Conservation (phyloP, 129 eudicot species). For the Rutidosis leptorrhynchoides region DNA sequence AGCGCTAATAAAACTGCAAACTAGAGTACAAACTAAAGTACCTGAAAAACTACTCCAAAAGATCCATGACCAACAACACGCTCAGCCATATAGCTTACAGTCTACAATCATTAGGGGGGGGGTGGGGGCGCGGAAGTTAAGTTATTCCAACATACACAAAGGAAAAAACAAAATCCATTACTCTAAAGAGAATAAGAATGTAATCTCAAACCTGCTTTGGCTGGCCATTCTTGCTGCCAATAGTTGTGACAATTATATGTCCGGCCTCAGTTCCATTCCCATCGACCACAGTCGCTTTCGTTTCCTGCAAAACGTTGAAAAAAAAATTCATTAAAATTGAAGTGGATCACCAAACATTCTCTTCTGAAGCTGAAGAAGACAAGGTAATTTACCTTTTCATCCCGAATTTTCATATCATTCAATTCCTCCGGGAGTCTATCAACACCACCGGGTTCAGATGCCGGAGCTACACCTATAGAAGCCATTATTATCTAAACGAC, state of each 20-base stretch:
- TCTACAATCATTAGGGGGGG: no score
- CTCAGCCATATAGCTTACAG: conserved; percentile 90
- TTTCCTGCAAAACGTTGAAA: conserved; percentile 52
- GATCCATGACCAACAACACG: conserved; percentile 88
- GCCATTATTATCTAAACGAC: no score
- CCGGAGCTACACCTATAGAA: conserved; percentile 49
- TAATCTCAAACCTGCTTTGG: conserved; percentile 92
- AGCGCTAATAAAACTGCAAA: no score
- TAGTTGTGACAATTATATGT: conserved; percentile 85
- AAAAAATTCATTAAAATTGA: not conserved
- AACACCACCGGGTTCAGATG: conserved; percentile 41
- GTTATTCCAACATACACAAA: conserved; percentile 1
- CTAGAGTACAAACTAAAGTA: no score
- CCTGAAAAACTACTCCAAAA: conserved; percentile 80
- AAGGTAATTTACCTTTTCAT: conserved; percentile 52
- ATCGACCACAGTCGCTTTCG: conserved; percentile 67
- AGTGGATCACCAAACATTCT: not conserved
- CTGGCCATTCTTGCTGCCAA: conserved; percentile 84
- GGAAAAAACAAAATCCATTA: not conserved
- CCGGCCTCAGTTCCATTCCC: conserved; percentile 91
- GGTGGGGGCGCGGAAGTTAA: no score
- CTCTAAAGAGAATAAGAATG: no score
- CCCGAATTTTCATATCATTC: conserved; percentile 79
- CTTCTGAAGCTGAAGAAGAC: not conserved
- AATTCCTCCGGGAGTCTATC: conserved; percentile 69